phyloP scores from a whole-genome alignment of 108 stramenopile species.

The Nitzschia putrida region DNA sequence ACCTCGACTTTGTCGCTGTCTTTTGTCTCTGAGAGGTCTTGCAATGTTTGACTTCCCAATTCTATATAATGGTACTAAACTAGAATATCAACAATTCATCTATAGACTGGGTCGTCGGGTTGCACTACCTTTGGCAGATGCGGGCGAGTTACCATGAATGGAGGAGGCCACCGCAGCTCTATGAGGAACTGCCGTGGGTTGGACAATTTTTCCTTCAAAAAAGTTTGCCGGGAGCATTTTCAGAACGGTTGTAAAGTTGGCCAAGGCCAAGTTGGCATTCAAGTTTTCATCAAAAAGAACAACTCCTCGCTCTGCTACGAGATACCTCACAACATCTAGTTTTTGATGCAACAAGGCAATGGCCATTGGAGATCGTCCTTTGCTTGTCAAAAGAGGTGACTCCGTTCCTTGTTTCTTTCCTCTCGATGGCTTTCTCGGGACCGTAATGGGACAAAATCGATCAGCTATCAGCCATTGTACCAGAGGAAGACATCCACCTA shows the following conservation, averaged over 20 bases:
- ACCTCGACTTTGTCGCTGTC: no score
- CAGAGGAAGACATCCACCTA: conserved; percentile 43
- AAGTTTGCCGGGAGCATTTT: conserved; percentile 25
- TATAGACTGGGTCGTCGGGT: background rate
- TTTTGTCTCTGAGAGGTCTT: no score
- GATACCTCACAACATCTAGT: conserved; percentile 55
- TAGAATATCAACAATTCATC: background rate
- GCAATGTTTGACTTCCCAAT: no score
- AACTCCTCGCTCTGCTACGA: conserved; percentile 51
- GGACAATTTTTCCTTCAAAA: conserved; percentile 7
- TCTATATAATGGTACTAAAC: no score
- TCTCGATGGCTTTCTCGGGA: conserved; percentile 8
- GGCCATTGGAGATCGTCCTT: conserved; percentile 52
- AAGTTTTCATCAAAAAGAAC: conserved; percentile 48
- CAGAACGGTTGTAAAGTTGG: conserved; percentile 23
- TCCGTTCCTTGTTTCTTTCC: conserved; percentile 15
- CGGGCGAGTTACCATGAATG: background rate
- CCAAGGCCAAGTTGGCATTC: conserved; percentile 7
- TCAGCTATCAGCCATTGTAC: conserved; percentile 57
- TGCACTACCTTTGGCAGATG: background rate
- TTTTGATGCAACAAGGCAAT: conserved; percentile 52
- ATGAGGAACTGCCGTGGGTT: conserved; percentile 11
- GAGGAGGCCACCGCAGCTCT: background rate
- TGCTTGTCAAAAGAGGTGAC: conserved; percentile 51
- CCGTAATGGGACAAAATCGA: conserved; percentile 35